Evolutionary conservation across 305 asterid species (phyloP), one percentile per base, ranked within the genome.

Genomic region (Coffea humblotiana): DNA sequence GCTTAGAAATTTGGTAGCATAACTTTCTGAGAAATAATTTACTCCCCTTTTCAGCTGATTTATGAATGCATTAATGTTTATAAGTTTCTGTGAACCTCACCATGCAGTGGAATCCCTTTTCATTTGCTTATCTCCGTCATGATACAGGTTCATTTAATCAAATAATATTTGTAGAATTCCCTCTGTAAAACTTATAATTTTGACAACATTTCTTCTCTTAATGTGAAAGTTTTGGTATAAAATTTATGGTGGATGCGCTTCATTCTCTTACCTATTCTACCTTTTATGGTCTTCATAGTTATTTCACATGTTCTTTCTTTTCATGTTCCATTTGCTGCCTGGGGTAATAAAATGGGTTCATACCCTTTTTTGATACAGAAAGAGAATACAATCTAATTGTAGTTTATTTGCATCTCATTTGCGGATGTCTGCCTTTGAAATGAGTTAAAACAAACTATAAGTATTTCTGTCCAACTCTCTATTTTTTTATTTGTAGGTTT

Each of bases 401-500:
- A 18, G 16, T 35, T 6, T 43, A 67, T 67, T 23, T 35, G 16
- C 10, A 25, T 67, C 3, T 67, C 23, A 14, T 67, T 16, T 2
- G 6, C 4, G 13, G 16, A 15, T 35, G 3, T 67, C 72, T 67
- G 19, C 45, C 19, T 23, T 66, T 21, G 6, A 66, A 45, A 32
- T 5, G 25, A 67, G 21, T 16, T 32, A 19, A 35, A 66, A 15
- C 3, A 16, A 29, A 35, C 25, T 14, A 67, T 16, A 35, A 67
- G 45, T 0, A 32, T 6, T 67, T 35, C 48, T 67, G 48, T 18
- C 19, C 72, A 32, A 67, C 72, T 67, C 72, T 67, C 72, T 5
- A 45, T 23, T 61, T 37, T 77, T 76, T 48, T 51, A 32, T 78
- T 81, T 83, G 80, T 85, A 95, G 99, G 99, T 84, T 83, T 96